Evolutionary conservation across 2,329 filamentous ascomycete species (phyloP).

Genomic region (Fusarium chlamydosporum): DNA sequence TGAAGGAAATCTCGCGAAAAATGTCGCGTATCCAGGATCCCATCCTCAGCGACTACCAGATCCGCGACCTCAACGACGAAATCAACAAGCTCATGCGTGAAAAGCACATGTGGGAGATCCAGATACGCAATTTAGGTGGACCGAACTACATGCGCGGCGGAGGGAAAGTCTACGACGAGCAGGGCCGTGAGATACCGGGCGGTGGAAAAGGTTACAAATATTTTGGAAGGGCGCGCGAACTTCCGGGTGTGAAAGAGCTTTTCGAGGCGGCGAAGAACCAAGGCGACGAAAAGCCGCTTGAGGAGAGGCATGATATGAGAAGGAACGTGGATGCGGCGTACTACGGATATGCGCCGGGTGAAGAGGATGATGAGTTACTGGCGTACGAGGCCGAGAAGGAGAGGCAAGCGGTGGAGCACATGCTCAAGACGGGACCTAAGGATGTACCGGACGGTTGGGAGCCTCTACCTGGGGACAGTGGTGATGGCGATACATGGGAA

Average conservation of each 20-base stretch:
- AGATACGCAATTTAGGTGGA: slow-evolving; percentile 94
- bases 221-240: slow-evolving; percentile 89
- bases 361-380: slow-evolving; percentile 87
- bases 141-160: slow-evolving; percentile 93
- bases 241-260: slow-evolving; percentile 96
- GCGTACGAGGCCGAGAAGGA: slow-evolving; percentile 88
- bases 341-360: slow-evolving; percentile 93
- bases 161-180: slow-evolving; percentile 79
- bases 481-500: slow-evolving; percentile 85
- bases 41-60: slow-evolving; percentile 94
- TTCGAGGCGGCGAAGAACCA: slow-evolving; percentile 82
- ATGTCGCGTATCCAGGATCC: slow-evolving; percentile 95
- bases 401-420: slow-evolving; percentile 79
- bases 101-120: slow-evolving; percentile 99
- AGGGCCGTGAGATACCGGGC: slow-evolving; percentile 77
- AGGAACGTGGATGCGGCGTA: slow-evolving; percentile 92
- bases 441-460: slow-evolving; percentile 81
- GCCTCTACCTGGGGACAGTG: slow-evolving; percentile 85
- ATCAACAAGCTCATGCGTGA: slow-evolving; percentile 99
- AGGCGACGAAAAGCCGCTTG: slow-evolving; percentile 72
- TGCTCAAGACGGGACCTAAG: slow-evolving; percentile 70
- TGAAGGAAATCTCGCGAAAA: slow-evolving; percentile 97
- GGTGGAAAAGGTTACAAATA: slow-evolving; percentile 94
- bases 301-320: slow-evolving; percentile 77
- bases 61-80: slow-evolving; percentile 98